phyloP scores from a whole-genome alignment of 495 filamentous ascomycete species.

The Pseudevernia furfuracea region DNA sequence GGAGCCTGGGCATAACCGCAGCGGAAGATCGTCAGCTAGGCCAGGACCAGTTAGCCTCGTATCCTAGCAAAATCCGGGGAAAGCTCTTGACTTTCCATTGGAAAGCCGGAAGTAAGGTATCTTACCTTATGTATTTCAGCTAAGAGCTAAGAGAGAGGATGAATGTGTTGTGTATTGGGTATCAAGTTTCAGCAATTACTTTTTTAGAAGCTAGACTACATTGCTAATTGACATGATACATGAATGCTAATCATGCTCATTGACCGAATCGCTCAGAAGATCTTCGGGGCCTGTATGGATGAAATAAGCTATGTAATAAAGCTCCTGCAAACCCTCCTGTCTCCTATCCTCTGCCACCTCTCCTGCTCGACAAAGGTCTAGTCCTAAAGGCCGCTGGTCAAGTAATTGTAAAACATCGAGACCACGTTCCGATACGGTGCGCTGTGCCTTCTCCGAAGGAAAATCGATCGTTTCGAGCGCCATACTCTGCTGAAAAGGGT shows the following conservation, averaged over 20 bases:
- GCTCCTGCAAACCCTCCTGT: conserved; percentile 2
- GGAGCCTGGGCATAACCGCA: not conserved
- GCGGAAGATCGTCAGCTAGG: conserved; percentile 8
- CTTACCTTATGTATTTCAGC: no score
- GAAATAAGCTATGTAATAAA: conserved; percentile 4
- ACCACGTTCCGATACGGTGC: conserved; percentile 6
- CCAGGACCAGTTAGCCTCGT: not conserved
- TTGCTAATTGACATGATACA: conserved; percentile 16
- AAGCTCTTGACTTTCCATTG: conserved; percentile 3
- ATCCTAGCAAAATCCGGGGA: not conserved
- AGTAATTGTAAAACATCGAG: conserved; percentile 7
- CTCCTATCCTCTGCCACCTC: conserved; percentile 5
- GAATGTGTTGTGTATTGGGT: not conserved
- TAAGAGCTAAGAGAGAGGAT: no score
- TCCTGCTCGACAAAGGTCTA: conserved; percentile 7
- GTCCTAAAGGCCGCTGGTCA: conserved; percentile 13
- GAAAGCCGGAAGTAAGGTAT: not conserved
- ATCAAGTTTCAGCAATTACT: conserved; percentile 1
- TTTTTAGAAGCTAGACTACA: conserved; percentile 15
- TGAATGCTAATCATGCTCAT: conserved; percentile 7
- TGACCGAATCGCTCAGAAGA: conserved; percentile 5
- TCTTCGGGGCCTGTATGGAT: conserved; percentile 1
- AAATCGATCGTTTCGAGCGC: conserved; percentile 3
- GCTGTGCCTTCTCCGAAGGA: conserved; percentile 8
- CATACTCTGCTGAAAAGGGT: not conserved